Evolutionary conservation across 2,329 filamentous ascomycete species (phyloP).

Genomic region (Gremmenia infestans): DNA sequence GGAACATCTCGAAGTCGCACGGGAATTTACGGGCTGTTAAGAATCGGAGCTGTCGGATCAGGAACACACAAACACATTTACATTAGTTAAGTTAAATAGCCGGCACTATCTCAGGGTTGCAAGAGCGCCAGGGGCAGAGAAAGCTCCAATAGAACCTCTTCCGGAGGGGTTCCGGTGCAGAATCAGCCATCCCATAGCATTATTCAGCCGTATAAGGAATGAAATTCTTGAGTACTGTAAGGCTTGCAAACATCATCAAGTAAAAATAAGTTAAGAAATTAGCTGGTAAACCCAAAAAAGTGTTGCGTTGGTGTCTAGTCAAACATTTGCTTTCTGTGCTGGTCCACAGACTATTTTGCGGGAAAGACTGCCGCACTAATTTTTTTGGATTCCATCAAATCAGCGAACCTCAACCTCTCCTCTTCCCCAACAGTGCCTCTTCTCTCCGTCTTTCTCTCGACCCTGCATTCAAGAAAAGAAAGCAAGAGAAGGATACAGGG

Average conservation of each 20-base stretch:
- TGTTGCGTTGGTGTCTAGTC: too few relatives aligned
- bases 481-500: too few relatives aligned
- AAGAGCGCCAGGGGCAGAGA: neutral
- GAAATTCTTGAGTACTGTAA: too few relatives aligned
- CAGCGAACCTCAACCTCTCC: neutral
- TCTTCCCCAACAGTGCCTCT: neutral
- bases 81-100: neutral
- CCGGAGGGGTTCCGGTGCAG: neutral
- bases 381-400: neutral
- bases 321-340: neutral
- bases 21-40: neutral
- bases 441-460: neutral
- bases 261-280: too few relatives aligned
- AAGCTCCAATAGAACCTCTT: neutral
- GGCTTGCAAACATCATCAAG: too few relatives aligned
- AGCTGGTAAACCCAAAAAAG: too few relatives aligned
- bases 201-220: neutral
- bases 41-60: conserved; percentile 1
- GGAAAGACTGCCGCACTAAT: neutral
- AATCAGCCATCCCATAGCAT: neutral
- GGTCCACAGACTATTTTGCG: neutral
- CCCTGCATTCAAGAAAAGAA: neutral
- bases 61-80: conserved; percentile 4
- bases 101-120: neutral
- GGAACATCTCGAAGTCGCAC: neutral